Evolutionary conservation across 148 eudicot genomes (phyloP).

Genomic region (Rhododendron ovatum): DNA sequence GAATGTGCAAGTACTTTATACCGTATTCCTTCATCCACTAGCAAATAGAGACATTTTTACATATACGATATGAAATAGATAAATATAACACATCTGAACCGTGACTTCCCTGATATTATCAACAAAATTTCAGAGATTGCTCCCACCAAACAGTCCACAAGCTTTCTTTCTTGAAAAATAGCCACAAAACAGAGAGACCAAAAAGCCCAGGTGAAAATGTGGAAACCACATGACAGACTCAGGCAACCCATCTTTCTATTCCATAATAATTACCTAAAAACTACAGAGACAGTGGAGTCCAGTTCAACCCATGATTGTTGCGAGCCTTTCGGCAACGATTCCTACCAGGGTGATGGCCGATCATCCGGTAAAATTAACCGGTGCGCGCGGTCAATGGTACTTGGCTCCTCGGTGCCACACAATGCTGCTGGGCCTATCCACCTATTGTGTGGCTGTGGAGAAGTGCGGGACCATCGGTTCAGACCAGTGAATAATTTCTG

Average conservation of each 20-base stretch:
- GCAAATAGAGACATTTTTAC: neutral
- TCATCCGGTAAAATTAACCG: neutral
- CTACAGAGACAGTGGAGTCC: constrained; percentile 12
- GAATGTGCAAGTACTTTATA: neutral
- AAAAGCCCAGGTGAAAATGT: constrained; percentile 20
- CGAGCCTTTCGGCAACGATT: constrained; percentile 12
- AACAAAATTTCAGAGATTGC: neutral
- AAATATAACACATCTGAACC: neutral
- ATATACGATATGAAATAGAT: neutral
- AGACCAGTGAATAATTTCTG: constrained; percentile 14
- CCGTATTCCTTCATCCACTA: neutral
- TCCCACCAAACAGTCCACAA: constrained; percentile 22
- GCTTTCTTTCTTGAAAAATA: constrained; percentile 18
- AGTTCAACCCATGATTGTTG: neutral
- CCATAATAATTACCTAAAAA: neutral
- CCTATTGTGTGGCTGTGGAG: neutral
- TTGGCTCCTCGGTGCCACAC: neutral
- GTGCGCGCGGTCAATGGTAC: neutral
- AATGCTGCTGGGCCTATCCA: neutral
- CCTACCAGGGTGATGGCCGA: neutral
- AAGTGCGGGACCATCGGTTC: neutral
- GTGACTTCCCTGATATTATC: neutral
- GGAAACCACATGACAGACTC: constrained; percentile 4
- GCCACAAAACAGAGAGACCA: constrained; percentile 10
- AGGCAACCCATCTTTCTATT: neutral